phyloP scores from a whole-genome alignment of 2,329 filamentous ascomycete genomes.

The Botrytis cinerea region DNA sequence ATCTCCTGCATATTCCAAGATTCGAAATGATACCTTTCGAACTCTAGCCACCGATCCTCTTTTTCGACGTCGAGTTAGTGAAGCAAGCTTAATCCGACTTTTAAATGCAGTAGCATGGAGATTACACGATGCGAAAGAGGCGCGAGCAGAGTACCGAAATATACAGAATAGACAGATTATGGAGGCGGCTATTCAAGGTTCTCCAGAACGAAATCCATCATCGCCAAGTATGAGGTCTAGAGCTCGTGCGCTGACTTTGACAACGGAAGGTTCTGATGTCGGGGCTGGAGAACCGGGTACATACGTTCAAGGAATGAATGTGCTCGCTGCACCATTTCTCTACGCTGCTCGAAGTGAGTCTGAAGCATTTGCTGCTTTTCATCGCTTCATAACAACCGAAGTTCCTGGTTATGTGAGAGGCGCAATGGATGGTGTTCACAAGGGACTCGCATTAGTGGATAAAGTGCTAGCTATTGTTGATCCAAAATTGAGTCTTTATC shows the following conservation, averaged over 20 bases:
- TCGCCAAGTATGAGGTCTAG: conserved; percentile 45
- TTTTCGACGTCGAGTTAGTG: conserved; percentile 91
- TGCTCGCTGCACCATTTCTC: conserved; percentile 90
- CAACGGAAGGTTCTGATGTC: conserved; percentile 64
- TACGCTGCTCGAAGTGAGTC: conserved; percentile 94
- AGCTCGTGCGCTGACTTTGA: conserved; percentile 59
- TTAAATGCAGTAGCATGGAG: conserved; percentile 96
- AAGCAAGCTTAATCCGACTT: conserved; percentile 90
- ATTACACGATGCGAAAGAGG: conserved; percentile 73
- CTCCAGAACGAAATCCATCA: conserved; percentile 36
- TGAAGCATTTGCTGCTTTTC: conserved; percentile 90
- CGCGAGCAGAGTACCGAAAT: conserved; percentile 28
- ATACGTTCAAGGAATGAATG: conserved; percentile 99
- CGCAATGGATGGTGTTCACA: conserved; percentile 96
- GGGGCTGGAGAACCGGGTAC: conserved; percentile 70
- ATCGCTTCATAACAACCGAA: conserved; percentile 82
- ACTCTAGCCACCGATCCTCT: conserved; percentile 96
- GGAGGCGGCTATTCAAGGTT: conserved; percentile 36
- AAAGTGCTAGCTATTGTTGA: conserved; percentile 90
- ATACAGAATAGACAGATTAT: conserved; percentile 27
- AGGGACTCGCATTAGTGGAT: conserved; percentile 86
- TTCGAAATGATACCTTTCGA: conserved; percentile 96
- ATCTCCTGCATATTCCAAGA: conserved; percentile 94
- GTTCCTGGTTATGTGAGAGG: conserved; percentile 92
- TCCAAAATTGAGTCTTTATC: conserved; percentile 78